Evolutionary conservation across 192 early-diverging fungal species (phyloP).

Genomic region (Lobulomyces angularis): DNA sequence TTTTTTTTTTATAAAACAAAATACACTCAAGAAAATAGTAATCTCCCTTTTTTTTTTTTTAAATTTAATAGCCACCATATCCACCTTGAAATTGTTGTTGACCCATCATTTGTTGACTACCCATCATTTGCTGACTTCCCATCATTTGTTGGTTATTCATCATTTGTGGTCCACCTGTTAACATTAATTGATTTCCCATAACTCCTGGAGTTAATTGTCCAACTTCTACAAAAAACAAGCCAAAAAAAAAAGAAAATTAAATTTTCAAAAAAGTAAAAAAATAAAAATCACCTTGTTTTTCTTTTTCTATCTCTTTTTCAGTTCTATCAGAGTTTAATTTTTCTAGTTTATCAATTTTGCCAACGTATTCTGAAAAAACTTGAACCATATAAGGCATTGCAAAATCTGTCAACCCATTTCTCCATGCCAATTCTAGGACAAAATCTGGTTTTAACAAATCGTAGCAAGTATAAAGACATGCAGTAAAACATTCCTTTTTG

Average conservation of each 20-base stretch:
- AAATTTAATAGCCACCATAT: too few species aligned
- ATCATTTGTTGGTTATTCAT: too few species aligned
- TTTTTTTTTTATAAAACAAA: too few species aligned
- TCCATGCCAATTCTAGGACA: slow-evolving; percentile 87
- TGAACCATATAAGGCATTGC: slow-evolving; percentile 98
- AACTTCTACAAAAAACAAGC: slow-evolving; percentile 16
- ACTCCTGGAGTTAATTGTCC: slow-evolving; percentile 52
- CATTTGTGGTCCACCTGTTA: slow-evolving; percentile 40
- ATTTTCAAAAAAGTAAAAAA: slow-evolving; percentile 8
- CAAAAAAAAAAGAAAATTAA: slow-evolving; percentile 8
- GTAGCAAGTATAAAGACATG: slow-evolving; percentile 87
- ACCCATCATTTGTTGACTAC: too few species aligned
- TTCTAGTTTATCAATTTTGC: slow-evolving; percentile 37
- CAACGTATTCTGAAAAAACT: slow-evolving; percentile 67
- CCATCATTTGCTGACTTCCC: too few species aligned
- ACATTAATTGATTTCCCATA: slow-evolving; percentile 62
- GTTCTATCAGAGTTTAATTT: slow-evolving; percentile 28
- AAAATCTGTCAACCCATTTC: slow-evolving; percentile 77
- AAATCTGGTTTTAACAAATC: slow-evolving; percentile 88
- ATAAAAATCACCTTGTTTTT: slow-evolving; percentile 33
- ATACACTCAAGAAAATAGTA: too few species aligned
- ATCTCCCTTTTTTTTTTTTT: too few species aligned
- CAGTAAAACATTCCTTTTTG: slow-evolving; percentile 88
- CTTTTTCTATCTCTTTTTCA: slow-evolving; percentile 37
- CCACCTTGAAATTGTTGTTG: too few species aligned